Percentiles rank a stretch among this genome's conserved stretches.
Evolutionary conservation across 73 alveolate species (phyloP).

Genomic region (Uronychia setigera): DNA sequence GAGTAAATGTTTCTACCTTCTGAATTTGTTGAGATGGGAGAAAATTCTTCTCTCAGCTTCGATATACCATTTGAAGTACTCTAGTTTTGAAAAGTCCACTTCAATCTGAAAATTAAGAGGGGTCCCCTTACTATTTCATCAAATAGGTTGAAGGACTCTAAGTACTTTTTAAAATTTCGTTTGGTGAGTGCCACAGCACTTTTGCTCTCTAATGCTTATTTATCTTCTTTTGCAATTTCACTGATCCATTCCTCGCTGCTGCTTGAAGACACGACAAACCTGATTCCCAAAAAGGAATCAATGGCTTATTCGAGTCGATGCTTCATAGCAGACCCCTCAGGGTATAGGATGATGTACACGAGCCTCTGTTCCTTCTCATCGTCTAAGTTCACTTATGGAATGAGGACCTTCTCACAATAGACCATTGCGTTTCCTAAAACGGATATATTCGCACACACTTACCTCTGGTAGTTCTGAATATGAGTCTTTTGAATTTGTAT

Average conservation of each 20-base stretch:
- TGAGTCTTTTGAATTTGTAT: constrained; percentile 81
- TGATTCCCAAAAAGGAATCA: constrained; percentile 3
- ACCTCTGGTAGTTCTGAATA: constrained; percentile 95
- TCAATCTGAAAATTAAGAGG: background rate
- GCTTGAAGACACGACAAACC: constrained; percentile 50
- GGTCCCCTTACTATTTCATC: constrained; percentile 18
- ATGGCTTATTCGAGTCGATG: background rate
- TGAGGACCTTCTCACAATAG: constrained; percentile 8
- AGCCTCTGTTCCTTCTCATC: constrained; percentile 13
- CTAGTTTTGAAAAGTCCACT: constrained; percentile 19
- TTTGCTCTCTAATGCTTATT: constrained; percentile 34
- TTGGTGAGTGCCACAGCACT: constrained; percentile 27
- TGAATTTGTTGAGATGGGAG: constrained; percentile 48
- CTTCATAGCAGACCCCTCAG: constrained; percentile 14
- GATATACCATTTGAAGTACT: constrained; percentile 37
- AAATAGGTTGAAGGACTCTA: constrained; percentile 15
- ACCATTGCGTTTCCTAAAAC: constrained; percentile 66
- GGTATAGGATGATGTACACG: constrained; percentile 29
- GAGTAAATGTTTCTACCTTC: constrained; percentile 35
- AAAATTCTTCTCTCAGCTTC: constrained; percentile 52
- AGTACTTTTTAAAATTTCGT: constrained; percentile 20
- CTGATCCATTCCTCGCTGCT: constrained; percentile 16
- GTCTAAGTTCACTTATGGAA: background rate
- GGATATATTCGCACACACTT: constrained; percentile 37
- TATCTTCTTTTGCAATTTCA: constrained; percentile 8